Evolutionary conservation across 208 protist genomes (phyloP), one percentile per base, ranked within the genome.

Genomic region (Hexamita inflata): DNA sequence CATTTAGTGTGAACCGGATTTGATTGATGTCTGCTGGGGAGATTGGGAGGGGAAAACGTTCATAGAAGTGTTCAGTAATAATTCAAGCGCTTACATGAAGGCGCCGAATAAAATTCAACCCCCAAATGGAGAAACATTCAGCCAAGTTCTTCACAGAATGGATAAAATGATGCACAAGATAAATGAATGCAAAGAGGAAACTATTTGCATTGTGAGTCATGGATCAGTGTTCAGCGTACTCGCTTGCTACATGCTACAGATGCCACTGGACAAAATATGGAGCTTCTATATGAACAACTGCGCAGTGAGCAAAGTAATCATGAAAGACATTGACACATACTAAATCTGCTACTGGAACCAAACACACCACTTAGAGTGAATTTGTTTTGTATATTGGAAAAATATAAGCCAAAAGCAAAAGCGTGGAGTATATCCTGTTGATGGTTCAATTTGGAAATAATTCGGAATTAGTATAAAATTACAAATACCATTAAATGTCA

Each of bases 1-100:
- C n/a, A n/a, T n/a, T n/a, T n/a, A n/a, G n/a, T n/a, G n/a, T n/a
- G n/a, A n/a, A n/a, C n/a, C n/a, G n/a, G n/a, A n/a, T n/a, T n/a
- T 62, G 30, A 35, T n/a, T n/a, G 59, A 62, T 28, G 29, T 62
- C 26, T 62, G 13, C 59, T 62, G 59, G 59, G 59, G 59, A 32
- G 59, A 62, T 28, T 62, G 59, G 59, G 59, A 62, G 59, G 26
- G 29, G 13, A n/a, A 62, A 28, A n/a, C 59, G 13, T 38, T 30
- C 59, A 7, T n/a, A n/a, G 59, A 35, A 28, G 29, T 28, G 13
- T 62, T 62, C 30, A 28, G 30, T 7, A n/a, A n/a, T 11, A 2
- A 62, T 7, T 7, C 26, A 2, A 35, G 30, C 9, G 26, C 26
- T 28, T 38, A 32, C 29, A 32, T 62, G 13, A 62, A 62, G 11